phyloP scores from a whole-genome alignment of 2,329 filamentous ascomycete species.

The Penicillium sp. region DNA sequence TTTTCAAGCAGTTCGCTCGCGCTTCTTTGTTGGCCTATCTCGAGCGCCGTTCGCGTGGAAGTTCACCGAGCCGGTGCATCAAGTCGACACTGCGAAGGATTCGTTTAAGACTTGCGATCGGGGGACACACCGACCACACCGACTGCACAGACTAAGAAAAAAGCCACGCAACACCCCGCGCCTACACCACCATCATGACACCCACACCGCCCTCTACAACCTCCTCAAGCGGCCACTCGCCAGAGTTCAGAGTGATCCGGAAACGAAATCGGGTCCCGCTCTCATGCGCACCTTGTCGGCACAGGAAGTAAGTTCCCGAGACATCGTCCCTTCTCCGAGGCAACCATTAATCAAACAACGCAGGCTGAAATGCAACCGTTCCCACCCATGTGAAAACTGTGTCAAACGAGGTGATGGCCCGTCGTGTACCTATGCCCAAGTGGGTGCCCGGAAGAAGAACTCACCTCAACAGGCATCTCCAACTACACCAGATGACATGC shows the following conservation, averaged over 20 bases:
- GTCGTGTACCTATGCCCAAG: slow-evolving; percentile 81
- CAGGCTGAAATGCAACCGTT: slow-evolving; percentile 88
- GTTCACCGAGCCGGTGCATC: no score
- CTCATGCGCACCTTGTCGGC: slow-evolving; percentile 87
- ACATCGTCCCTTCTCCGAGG: neutral
- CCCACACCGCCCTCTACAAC: slow-evolving; percentile 60
- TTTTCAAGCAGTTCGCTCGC: no score
- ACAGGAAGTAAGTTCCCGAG: slow-evolving; percentile 73
- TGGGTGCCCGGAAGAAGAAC: slow-evolving; percentile 72
- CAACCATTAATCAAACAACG: slow-evolving; percentile 10
- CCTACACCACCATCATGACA: slow-evolving; percentile 31
- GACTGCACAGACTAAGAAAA: neutral
- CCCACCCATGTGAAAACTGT: slow-evolving; percentile 91
- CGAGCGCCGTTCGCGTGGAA: no score
- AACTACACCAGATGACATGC: slow-evolving; percentile 88
- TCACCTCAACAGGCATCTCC: slow-evolving; percentile 57
- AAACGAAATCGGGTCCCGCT: slow-evolving; percentile 91
- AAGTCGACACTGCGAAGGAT: no score
- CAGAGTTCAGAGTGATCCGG: slow-evolving; percentile 85
- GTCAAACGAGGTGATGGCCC: slow-evolving; percentile 80
- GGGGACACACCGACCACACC: no score
- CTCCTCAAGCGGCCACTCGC: slow-evolving; percentile 76
- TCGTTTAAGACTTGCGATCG: no score
- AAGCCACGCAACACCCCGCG: neutral
- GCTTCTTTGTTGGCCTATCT: no score